A percentile compares a stretch with the other conserved stretches of the same genome.
phyloP scores from a whole-genome alignment of 2,329 filamentous ascomycete genomes.

The Scopulariopsis brevicaulis region DNA sequence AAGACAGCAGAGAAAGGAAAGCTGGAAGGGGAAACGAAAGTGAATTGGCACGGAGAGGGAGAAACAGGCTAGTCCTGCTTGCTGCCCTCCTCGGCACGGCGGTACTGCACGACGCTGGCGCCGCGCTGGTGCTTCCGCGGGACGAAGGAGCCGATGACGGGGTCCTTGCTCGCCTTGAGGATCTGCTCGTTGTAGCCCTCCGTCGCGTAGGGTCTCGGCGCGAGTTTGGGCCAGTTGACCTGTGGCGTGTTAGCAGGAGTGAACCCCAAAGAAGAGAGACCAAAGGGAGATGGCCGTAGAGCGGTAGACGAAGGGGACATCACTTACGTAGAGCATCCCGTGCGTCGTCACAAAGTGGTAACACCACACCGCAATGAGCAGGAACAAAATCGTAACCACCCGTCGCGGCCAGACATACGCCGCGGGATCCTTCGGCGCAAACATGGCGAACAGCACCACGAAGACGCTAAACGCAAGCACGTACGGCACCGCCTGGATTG shows the following conservation, averaged over 20 bases:
- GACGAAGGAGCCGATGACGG: slow-evolving; percentile 61
- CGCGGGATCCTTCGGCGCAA: slow-evolving; percentile 62
- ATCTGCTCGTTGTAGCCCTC: slow-evolving; percentile 88
- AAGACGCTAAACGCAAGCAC: slow-evolving; percentile 78
- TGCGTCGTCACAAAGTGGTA: slow-evolving; percentile 69
- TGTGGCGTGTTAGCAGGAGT: slow-evolving; percentile 24
- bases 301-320: background rate
- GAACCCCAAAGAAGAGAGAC: background rate
- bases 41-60: too few species aligned
- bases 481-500: slow-evolving; percentile 92
- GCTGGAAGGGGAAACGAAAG: too few species aligned
- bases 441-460: slow-evolving; percentile 58
- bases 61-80: slow-evolving; percentile 67
- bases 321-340: slow-evolving; percentile 87
- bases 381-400: slow-evolving; percentile 71
- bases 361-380: slow-evolving; percentile 58
- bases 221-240: slow-evolving; percentile 98
- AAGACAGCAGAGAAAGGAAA: too few species aligned
- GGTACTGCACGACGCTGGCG: slow-evolving; percentile 68
- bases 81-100: slow-evolving; percentile 92
- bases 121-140: slow-evolving; percentile 61
- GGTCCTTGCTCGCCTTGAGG: slow-evolving; percentile 69
- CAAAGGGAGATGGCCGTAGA: background rate
- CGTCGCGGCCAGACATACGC: slow-evolving; percentile 71
- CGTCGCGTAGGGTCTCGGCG: slow-evolving; percentile 72